These are phyloP conservation scores for Penicillium sp. DNA, from an alignment of 2,329 filamentous ascomycete species.

Conservation along the genomic window DNA sequence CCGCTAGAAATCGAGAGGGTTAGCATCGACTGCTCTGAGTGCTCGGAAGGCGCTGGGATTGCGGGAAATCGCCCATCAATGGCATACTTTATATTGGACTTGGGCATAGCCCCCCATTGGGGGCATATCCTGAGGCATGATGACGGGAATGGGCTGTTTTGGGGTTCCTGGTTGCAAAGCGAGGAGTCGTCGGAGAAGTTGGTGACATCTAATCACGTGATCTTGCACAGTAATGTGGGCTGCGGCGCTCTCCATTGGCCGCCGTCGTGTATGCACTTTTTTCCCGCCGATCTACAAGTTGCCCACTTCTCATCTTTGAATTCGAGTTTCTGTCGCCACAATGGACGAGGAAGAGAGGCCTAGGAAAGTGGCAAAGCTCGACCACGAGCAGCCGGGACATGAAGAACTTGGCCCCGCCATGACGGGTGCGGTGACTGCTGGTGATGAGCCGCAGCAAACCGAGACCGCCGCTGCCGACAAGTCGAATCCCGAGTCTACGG, in stretches of 20 bases:
- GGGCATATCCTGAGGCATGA: conserved; percentile 97
- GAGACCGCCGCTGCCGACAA: conserved; percentile 4
- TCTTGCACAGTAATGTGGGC: conserved; percentile 30
- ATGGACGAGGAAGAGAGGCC: conserved; percentile 57
- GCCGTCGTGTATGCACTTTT: conserved; percentile 12
- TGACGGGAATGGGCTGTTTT: conserved; percentile 33
- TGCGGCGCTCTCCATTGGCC: conserved; percentile 28
- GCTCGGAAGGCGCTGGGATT: not conserved
- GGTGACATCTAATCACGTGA: conserved; percentile 30
- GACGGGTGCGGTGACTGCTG: conserved; percentile 26
- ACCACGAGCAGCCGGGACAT: conserved; percentile 25
- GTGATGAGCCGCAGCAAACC: conserved; percentile 12
- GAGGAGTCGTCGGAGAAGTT: conserved; percentile 29
- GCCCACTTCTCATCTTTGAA: conserved; percentile 1
- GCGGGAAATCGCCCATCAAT: not conserved
- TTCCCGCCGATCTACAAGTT: conserved; percentile 19
- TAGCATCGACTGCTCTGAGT: conserved; percentile 5
- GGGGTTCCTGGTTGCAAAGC: conserved; percentile 15
- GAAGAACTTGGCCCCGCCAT: conserved; percentile 28
- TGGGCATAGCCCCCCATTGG: conserved; percentile 89
- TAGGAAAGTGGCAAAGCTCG: conserved; percentile 52
- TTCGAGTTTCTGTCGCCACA: not conserved
- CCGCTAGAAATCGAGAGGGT: conserved; percentile 52
- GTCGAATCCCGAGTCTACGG: conserved; percentile 5
- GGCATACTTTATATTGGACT: conserved; percentile 88